Evolutionary conservation across 371 early-diverging fungal species (phyloP).

Genomic region (Mucor irregularis): DNA sequence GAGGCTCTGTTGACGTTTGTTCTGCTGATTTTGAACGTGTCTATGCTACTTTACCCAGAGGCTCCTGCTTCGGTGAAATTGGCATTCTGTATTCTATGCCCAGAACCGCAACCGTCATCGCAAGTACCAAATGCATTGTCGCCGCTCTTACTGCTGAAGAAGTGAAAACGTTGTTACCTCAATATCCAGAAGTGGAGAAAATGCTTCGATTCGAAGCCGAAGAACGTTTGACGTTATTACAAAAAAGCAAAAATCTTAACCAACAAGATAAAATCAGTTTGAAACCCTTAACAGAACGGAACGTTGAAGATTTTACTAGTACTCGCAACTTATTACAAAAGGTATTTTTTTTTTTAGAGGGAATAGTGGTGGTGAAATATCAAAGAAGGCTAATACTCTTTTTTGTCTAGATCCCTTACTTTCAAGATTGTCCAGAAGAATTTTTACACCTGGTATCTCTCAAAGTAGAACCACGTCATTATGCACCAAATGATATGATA

Average conservation of each 20-base stretch:
- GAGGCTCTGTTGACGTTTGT: constrained; percentile 79
- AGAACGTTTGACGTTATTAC: constrained; percentile 50
- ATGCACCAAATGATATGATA: constrained; percentile 49
- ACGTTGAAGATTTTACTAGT: constrained; percentile 27
- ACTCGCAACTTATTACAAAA: constrained; percentile 33
- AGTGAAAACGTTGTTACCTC: constrained; percentile 38
- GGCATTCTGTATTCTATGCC: constrained; percentile 80
- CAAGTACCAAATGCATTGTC: constrained; percentile 69
- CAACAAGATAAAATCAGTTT: constrained; percentile 4
- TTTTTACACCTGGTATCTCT: constrained; percentile 55
- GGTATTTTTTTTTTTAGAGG: constrained; percentile 12
- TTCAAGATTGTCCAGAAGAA: constrained; percentile 52
- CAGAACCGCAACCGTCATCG: constrained; percentile 81
- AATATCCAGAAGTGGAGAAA: constrained; percentile 61
- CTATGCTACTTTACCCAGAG: constrained; percentile 69
- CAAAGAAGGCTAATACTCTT: background rate
- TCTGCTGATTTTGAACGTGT: constrained; percentile 76
- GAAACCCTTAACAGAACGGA: constrained; percentile 23
- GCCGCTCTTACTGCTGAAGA: constrained; percentile 67
- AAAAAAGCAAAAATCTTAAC: constrained; percentile 24
- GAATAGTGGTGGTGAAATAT: constrained; percentile 1
- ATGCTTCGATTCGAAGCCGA: constrained; percentile 59
- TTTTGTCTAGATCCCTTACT: constrained; percentile 47
- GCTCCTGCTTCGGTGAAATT: constrained; percentile 82
- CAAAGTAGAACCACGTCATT: constrained; percentile 51